Conservation (phyloP, 2,329 filamentous ascomycete species). For the Talaromyces pinophilus region DNA sequence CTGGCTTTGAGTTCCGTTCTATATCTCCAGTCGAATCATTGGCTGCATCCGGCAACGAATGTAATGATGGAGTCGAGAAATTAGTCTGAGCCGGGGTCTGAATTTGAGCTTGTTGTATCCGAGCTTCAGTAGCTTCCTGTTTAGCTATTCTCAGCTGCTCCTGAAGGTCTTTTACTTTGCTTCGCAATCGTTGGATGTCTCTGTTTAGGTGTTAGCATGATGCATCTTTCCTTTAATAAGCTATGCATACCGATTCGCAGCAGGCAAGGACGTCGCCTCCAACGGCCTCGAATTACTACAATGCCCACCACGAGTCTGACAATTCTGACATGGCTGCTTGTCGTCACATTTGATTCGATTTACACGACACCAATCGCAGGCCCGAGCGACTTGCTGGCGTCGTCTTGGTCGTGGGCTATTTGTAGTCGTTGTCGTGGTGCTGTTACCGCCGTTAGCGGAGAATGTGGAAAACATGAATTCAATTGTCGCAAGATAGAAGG, state of each 20-base stretch:
- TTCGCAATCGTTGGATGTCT: constrained; percentile 33
- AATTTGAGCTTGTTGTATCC: constrained; percentile 11
- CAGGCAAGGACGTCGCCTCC: constrained; percentile 20
- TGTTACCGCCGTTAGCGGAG: neutral
- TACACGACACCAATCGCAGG: constrained; percentile 4
- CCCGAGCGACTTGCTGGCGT: neutral
- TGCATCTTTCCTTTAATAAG: too few species aligned
- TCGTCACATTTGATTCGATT: constrained; percentile 5
- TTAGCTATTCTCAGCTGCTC: constrained; percentile 33
- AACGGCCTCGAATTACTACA: constrained; percentile 23
- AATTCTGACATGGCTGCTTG: neutral
- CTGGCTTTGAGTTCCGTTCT: neutral
- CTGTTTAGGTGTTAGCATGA: constrained; percentile 5
- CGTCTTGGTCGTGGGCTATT: neutral
- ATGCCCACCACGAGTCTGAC: constrained; percentile 8
- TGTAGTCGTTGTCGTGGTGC: neutral
- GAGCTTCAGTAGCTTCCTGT: constrained; percentile 25
- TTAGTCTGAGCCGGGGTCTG: neutral
- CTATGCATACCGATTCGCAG: constrained; percentile 1
- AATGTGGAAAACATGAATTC: neutral
- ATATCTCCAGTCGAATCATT: neutral
- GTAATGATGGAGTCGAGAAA: neutral
- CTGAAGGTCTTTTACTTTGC: constrained; percentile 34
- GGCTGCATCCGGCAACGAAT: neutral
- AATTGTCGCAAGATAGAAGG: neutral